Base-by-base conservation (phyloP, 192 early-diverging fungal genomes). In the Chytriomyces sp. region DNA sequence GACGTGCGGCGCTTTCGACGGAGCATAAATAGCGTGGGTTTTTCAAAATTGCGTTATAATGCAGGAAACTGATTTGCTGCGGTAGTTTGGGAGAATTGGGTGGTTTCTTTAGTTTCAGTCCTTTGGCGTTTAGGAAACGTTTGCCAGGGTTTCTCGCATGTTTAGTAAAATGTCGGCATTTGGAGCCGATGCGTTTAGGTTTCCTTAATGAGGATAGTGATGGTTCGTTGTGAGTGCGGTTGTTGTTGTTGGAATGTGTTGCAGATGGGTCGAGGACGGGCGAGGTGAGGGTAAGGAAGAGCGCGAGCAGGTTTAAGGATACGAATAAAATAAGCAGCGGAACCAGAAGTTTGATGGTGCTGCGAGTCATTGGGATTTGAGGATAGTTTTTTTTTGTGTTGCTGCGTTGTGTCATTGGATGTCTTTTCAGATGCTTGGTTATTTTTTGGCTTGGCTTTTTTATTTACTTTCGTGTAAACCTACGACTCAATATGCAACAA, bases 11-110 rank as follows among this genome's bases (percentile, higher is more conserved):
- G 5, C 71, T 75, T 75, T 83, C 82, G 23, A 80, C 61, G 9
- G 79, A 26, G 45, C 82, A 83, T 6, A 81, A 59, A 67, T 83
- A 83, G 9, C 82, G 75, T 20, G 59, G 69, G 2, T 60, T 77
- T 35, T 69, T 67, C 16, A 83, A 74, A 3, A 47, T 6, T 7
- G 61, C 45, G 48, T 83, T 83, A 76, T 50, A 83, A 65, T 83
- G 78, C 18, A 83, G 44, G 62, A 80, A 83, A 60, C 50, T 65
- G 59, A 83, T 81, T 53, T 43, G 24, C 47, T 77, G 66, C 45
- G 80, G 53, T 13, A 57, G 20, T 5, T 13, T 20, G 53, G 20
- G 16, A 5, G 16, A 20, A n/a, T 1, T 20, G 3, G 35, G 35
- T 35, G 35, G 35, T 35, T 35, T 35, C 35, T 57, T 57, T 3